phyloP scores from a whole-genome alignment of 2,329 filamentous ascomycete species.

The Endoconidiophora polonica region DNA sequence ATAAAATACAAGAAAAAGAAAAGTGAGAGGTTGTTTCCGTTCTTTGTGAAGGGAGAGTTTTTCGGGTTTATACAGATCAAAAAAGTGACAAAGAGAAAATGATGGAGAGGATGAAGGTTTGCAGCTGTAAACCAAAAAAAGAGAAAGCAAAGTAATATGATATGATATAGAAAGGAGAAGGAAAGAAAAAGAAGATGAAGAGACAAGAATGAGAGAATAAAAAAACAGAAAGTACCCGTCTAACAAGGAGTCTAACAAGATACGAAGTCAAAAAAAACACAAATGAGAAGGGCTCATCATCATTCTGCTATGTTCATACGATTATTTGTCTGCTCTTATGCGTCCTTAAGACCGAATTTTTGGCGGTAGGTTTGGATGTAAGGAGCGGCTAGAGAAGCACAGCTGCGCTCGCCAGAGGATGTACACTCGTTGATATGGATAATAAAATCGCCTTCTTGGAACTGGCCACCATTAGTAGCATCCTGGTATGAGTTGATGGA shows the following conservation, averaged over 20 bases:
- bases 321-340: not conserved
- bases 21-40: not conserved
- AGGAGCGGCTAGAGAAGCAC: slow-evolving; percentile 50
- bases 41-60: not conserved
- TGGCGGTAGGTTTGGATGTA: slow-evolving; percentile 32
- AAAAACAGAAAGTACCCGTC: not conserved
- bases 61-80: not conserved
- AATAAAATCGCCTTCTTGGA: slow-evolving; percentile 71
- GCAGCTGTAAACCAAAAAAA: not conserved
- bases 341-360: slow-evolving; percentile 28
- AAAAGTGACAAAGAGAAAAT: not conserved
- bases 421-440: slow-evolving; percentile 64
- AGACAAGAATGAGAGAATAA: slow-evolving; percentile 1
- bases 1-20: not conserved
- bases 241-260: not conserved
- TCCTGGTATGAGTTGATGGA: slow-evolving; percentile 63
- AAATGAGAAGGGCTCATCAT: not conserved
- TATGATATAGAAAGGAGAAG: not conserved
- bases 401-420: slow-evolving; percentile 38
- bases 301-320: too few relatives aligned
- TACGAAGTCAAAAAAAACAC: not conserved
- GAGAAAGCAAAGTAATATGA: not conserved
- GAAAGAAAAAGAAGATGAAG: slow-evolving; percentile 2
- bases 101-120: too few relatives aligned
- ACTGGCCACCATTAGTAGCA: slow-evolving; percentile 41